Base-by-base conservation (phyloP, 148 eudicot species). In the Talinum fruticosum region DNA sequence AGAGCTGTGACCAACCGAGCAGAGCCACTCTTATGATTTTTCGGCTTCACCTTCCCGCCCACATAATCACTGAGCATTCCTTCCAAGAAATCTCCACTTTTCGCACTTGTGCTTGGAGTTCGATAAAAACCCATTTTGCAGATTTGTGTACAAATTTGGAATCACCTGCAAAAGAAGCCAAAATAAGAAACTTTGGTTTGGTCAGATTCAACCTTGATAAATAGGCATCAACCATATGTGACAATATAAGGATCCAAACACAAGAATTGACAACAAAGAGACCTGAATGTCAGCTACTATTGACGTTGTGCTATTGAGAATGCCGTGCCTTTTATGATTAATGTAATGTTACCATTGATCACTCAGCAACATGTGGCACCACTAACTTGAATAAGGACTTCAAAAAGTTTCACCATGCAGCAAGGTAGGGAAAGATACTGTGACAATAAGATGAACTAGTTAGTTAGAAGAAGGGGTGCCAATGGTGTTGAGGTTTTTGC, bases 41-140 rank as follows among this genome's bases (percentile, higher is more conserved):
- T 91, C 36, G 26, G 19, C 75, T 87, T 90, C 23, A 75, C 54
- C 69, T 84, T 90, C 23, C 84, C 87, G 28, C 92, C 91, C 72
- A 85, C 90, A 79, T 82, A 83, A 15, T 93, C 98, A 75, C 66
- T 81, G 12, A 91, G 66, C 91, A 93, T 86, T 49, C 96, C 92
- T 80, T 93, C 98, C 72, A 93, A 77, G 73, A 76, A 90, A 13
- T 90, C 96, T 29, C 91, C 92, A 53, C 91, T 91, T 77, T 88
- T 91, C 18, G 72, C 57, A 36, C 62, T 80, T 33, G 87, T 80
- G 76, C 80, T 80, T 16, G 87, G 75, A 72, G 73, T 87, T 62
- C 87, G 66, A 3, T 78, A 76, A 5, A 84, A 82, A 5, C 88
- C 95, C 93, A 88, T 89, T 36, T 36, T 66, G 4, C 8, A 35